phyloP scores from a whole-genome alignment of 2,329 filamentous ascomycete genomes.

The Claviceps pusilla region DNA sequence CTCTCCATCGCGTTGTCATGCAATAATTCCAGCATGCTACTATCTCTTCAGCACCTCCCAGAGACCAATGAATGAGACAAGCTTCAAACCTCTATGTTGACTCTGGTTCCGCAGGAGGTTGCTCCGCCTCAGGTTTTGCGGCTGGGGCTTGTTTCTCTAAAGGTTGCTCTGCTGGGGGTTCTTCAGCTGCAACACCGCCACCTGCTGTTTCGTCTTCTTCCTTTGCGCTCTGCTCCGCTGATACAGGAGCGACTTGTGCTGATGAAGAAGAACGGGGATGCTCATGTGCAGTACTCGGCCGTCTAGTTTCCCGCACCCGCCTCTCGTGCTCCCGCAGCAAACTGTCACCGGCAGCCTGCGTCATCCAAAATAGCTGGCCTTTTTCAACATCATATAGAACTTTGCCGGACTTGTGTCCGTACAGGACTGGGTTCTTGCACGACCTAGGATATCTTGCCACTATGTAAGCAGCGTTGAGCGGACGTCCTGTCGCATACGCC shows the following conservation, averaged over 20 bases:
- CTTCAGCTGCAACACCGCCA: not conserved
- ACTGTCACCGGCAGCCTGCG: not conserved
- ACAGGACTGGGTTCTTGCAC: not conserved
- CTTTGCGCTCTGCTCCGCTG: not conserved
- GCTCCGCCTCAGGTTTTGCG: not conserved
- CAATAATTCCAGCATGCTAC: not conserved
- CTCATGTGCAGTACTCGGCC: not conserved
- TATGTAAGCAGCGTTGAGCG: not conserved
- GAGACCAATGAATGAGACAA: not conserved
- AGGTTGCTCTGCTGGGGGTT: not conserved
- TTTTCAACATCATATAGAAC: not conserved
- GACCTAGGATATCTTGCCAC: conserved; percentile 2
- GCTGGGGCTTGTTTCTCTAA: not conserved
- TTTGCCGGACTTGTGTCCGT: not conserved
- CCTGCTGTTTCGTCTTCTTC: not conserved
- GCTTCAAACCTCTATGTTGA: not conserved
- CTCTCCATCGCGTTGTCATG: not conserved
- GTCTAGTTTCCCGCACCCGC: not conserved
- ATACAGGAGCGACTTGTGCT: not conserved
- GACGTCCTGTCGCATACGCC: not conserved
- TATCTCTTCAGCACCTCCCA: not conserved
- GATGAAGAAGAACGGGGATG: not conserved
- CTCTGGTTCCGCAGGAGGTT: not conserved
- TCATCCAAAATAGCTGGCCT: conserved; percentile 2
- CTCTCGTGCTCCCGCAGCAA: not conserved